phyloP scores from a whole-genome alignment of 345 rosid species.

The Moricandia arvensis region DNA sequence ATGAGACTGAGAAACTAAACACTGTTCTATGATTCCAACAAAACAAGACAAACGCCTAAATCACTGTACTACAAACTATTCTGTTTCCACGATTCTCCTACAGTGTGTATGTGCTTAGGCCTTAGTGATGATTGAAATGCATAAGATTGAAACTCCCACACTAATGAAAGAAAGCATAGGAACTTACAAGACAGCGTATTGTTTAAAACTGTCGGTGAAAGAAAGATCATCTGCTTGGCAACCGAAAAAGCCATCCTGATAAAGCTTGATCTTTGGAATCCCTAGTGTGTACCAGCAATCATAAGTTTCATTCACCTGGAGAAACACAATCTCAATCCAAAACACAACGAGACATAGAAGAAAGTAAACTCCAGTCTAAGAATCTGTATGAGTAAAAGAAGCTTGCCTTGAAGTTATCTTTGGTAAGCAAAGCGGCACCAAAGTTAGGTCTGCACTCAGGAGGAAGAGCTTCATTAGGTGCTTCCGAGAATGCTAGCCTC shows the following conservation, averaged over 20 bases:
- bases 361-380: background rate
- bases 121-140: background rate
- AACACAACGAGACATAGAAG: background rate
- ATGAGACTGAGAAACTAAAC: background rate
- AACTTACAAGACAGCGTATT: conserved; percentile 63
- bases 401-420: conserved; percentile 75
- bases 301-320: conserved; percentile 83
- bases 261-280: conserved; percentile 64
- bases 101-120: background rate
- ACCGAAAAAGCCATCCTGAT: conserved; percentile 62
- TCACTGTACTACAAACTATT: background rate
- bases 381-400: background rate
- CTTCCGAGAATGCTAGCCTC: conserved; percentile 66
- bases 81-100: background rate
- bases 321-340: background rate
- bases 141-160: background rate
- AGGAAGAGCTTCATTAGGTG: conserved; percentile 93
- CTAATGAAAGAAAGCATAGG: background rate
- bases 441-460: conserved; percentile 79
- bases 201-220: conserved; percentile 50
- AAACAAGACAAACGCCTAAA: conserved; percentile 13
- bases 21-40: conserved; percentile 11
- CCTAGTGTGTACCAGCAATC: conserved; percentile 84
- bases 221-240: conserved; percentile 73
- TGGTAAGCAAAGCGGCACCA: conserved; percentile 64